Evolutionary conservation across 306 rosid species (phyloP), one percentile per base, ranked within the genome.

Genomic region (Prinsepia uniflora): DNA sequence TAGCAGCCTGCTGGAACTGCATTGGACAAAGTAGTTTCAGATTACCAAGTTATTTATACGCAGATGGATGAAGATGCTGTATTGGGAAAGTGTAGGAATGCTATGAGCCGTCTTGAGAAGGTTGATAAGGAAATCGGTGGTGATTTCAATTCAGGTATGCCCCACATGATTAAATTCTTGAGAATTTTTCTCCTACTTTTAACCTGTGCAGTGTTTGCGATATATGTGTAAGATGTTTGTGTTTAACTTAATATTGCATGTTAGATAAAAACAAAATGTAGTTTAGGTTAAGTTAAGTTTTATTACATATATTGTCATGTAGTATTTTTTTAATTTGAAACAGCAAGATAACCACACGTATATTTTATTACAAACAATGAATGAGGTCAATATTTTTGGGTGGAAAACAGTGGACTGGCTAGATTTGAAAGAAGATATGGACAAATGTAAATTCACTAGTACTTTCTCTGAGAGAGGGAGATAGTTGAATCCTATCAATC

Each of bases 21-120:
- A 4, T 71, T 95, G 92, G 97, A 95, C 78, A 95, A 89, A 81
- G 83, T 95, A 75, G 86, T 81, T 79, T 87, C 96, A 18, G 85
- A 88, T 75, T 95, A 83, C 76, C 90, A 86, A 65, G 78, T 77
- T 77, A 74, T 89, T 76, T 84, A 81, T 75, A 90, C 91, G 56
- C 88, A 89, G 81, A 75, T 83, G 40, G 96, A 91, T 50, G 99
- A 95, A 84, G 99, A 95, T 14, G 78, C 74, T 65, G 22, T 89
- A 52, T 65, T 95, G 74, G 82, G 92, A 88, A 95, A 91, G 82
- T 95, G 99, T 82, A 85, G 83, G 78, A 85, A 84, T 81, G 89
- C 90, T 67, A 71, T 91, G 68, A 81, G 85, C 90, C 78, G 84
- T 80, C 87, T 94, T 54, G 97, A 89, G 84, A 94, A 86, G 84